Percentiles rank a stretch among this genome's conserved stretches.
Evolutionary conservation across 495 filamentous ascomycete genomes (phyloP).

Genomic region (Neurospora discreta): DNA sequence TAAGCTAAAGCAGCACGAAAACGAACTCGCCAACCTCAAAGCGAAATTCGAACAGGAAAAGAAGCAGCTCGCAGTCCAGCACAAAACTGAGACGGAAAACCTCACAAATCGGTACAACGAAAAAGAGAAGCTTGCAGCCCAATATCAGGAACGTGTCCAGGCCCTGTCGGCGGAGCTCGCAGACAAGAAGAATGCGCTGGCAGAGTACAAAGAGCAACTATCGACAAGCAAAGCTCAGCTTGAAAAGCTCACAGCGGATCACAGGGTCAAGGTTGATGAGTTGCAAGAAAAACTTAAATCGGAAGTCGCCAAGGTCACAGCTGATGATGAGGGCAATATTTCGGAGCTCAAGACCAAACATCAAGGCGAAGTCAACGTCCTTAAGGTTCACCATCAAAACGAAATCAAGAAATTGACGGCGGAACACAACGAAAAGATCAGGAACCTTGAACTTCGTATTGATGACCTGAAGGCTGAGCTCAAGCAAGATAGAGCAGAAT

Average conservation of each 20-base stretch:
- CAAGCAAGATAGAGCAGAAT: background rate
- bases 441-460: background rate
- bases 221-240: background rate
- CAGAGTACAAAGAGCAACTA: background rate
- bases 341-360: background rate
- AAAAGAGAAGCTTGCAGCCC: background rate
- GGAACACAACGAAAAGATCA: background rate
- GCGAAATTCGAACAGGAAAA: background rate
- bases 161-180: background rate
- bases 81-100: background rate
- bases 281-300: background rate
- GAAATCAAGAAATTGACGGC: background rate
- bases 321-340: background rate
- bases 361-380: background rate
- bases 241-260: background rate
- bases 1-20: background rate
- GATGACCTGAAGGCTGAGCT: background rate
- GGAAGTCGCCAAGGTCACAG: background rate
- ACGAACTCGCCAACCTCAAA: background rate
- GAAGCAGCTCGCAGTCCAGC: background rate
- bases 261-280: background rate
- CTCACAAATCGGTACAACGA: background rate
- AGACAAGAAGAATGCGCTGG: background rate
- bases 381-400: background rate
- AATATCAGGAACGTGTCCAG: background rate